Evolutionary conservation across 2,329 filamentous ascomycete species (phyloP), one percentile per base, ranked within the genome.

Genomic region (Penicillium sp.): DNA sequence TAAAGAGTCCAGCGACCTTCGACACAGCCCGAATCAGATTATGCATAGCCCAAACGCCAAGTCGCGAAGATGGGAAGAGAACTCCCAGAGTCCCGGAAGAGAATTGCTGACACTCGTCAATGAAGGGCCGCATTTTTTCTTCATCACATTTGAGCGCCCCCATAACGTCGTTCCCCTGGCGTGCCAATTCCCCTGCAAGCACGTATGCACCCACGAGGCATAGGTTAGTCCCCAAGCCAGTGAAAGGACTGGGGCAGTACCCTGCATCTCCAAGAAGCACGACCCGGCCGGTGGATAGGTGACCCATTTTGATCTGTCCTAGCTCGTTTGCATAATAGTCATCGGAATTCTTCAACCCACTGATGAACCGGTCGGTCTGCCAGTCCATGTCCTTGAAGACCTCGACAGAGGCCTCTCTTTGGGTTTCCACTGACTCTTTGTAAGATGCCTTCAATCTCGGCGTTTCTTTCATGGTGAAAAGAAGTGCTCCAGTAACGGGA

Each of bases 181-280:
- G 24, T 33, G 59, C 12, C 37, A 61, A 38, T 53, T 61, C 59
- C 1, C 53, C 53, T 13, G 54, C 54, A 38, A 61, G 59, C 10
- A 61, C 19, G 10, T 53, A 61, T 37, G 54, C 57, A 17, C 57
- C 57, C n/a, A 60, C 24, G 13, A 60, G 58, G 17, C 53, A 50
- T 19, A 56, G 53, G 10, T 56, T 60, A 17, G 58, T 56, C 17
- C 58, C 58, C 9, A 60, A 17, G 17, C 58, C 58, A 60, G 58
- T 60, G 15, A 60, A 60, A 1, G 53, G 53, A 28, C 58, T 60
- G 2, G 58, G 58, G 26, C 58, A 60, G 47, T 56, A 60, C 7
- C 53, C 53, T 13, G 49, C 28, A 13, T 51, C 49, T 38, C 59
- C 53, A 26, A 61, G 53, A 19, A 61, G 44, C 45, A 61, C 59